Percentiles rank a stretch among this genome's conserved stretches.
These are phyloP conservation scores for Cystobasidiopsis lactophilus DNA, from an alignment of 768 basidiomycete species.

Conservation along the genomic window DNA sequence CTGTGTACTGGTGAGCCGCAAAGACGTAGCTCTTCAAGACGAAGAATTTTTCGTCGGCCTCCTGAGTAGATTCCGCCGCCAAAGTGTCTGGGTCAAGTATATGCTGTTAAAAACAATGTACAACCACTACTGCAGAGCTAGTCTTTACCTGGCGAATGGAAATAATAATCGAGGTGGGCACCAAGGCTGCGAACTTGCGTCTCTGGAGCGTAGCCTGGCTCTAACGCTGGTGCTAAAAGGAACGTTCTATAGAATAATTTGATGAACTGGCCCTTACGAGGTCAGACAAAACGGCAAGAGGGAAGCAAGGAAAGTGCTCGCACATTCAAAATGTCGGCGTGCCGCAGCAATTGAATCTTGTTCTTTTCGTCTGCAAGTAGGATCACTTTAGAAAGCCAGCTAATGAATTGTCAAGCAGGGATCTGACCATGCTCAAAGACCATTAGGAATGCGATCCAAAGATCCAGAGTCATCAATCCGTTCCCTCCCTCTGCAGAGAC, in stretches of 20 bases:
- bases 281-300: constrained; percentile 10
- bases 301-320: constrained; percentile 23
- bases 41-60: constrained; percentile 25
- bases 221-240: constrained; percentile 20
- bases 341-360: constrained; percentile 13
- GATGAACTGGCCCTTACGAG: background rate
- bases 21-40: constrained; percentile 28
- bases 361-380: constrained; percentile 7
- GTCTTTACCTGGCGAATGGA: too few relatives aligned
- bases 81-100: constrained; percentile 9
- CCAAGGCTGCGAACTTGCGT: constrained; percentile 21
- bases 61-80: constrained; percentile 18
- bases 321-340: constrained; percentile 19
- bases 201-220: constrained; percentile 24
- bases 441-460: constrained; percentile 50
- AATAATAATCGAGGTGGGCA: constrained; percentile 23
- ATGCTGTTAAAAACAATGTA: background rate
- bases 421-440: constrained; percentile 45
- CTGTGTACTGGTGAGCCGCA: constrained; percentile 25
- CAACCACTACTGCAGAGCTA: background rate
- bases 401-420: background rate
- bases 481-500: background rate
- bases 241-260: background rate
- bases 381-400: background rate
- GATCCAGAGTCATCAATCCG: constrained; percentile 25